Evolutionary conservation across 805 yeast genomes (phyloP), one percentile per base, ranked within the genome.

Genomic region (Ogataea methylovora): DNA sequence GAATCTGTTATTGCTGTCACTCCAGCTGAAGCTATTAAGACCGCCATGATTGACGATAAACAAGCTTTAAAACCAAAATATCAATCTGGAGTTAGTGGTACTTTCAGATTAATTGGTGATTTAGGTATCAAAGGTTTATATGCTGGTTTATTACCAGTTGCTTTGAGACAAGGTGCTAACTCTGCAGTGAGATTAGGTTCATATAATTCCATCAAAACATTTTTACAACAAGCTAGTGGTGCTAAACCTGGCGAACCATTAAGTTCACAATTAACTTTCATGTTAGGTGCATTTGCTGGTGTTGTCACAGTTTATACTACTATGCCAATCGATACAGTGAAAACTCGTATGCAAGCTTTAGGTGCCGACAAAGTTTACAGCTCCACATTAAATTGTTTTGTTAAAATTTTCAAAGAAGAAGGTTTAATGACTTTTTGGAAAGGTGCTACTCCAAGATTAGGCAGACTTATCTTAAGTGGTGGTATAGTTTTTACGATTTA

Each of bases 401-500:
- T 62, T 14, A 77, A 73, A 42, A 79, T 92, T 33, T 81, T 83
- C 58, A 79, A 65, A 51, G 81, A 90, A 35, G 98, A 90, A 61
- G 98, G 98, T 8, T 62, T 88, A 43, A 63, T 74, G 51, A 83
- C 96, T 5, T 86, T 87, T 62, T 90, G 98, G 98, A 85, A 85
- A 61, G 98, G 98, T 41, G 95, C 97, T 24, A 92, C 97, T 2
- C 97, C 98, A 30, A 73, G 98, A 54, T 66, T 90, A 41, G 97
- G 97, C 5, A 75, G 98, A 49, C 70, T 90, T 53, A 76, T 88
- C 24, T 69, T 90, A 52, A 83, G 95, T 61, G 98, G 98, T 41
- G 98, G 98, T 49, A 90, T 90, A 45, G 97, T 92, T 20, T 90
- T 90, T 63, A 92, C 97, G 15, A 84, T 92, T 37, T 90, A 90